Percentiles rank a stretch among this genome's conserved stretches.
Evolutionary conservation across 768 basidiomycete genomes (phyloP).

Genomic region (Macrolepiota albuminosa): DNA sequence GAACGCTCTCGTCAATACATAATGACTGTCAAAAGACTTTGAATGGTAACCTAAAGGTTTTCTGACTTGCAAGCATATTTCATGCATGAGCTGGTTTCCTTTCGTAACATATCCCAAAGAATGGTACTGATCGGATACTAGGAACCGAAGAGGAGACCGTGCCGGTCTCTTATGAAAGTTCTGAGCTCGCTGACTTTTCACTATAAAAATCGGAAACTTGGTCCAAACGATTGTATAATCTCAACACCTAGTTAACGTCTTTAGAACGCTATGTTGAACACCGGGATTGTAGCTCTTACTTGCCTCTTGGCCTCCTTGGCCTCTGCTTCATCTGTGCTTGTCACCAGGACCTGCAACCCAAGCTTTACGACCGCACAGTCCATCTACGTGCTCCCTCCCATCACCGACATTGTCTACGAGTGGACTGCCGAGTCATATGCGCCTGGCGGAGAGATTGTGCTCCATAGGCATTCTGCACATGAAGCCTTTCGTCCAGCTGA

Average conservation of each 20-base stretch:
- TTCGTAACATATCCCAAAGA: neutral
- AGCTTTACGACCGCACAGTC: slow-evolving; percentile 9
- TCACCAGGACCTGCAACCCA: too few relatives aligned
- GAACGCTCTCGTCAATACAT: too few relatives aligned
- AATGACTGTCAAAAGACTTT: neutral
- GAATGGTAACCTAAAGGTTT: neutral
- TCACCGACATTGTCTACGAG: slow-evolving; percentile 8
- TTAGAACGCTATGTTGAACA: slow-evolving; percentile 2
- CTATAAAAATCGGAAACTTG: neutral
- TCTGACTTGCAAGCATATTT: too few relatives aligned
- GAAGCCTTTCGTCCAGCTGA: slow-evolving; percentile 5
- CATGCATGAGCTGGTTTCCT: neutral
- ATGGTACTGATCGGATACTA: neutral
- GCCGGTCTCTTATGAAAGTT: neutral
- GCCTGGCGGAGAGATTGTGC: slow-evolving; percentile 6
- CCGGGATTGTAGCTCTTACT: neutral
- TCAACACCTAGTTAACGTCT: neutral
- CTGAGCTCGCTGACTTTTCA: neutral
- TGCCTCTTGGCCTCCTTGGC: slow-evolving; percentile 10
- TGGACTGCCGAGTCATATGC: slow-evolving; percentile 8
- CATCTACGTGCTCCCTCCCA: slow-evolving; percentile 10
- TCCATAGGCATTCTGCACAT: slow-evolving; percentile 1
- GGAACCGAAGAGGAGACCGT: neutral
- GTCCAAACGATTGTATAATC: neutral
- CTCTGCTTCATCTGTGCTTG: too few relatives aligned